A percentile compares a stretch with the other conserved stretches of the same genome.
phyloP scores from a whole-genome alignment of 768 basidiomycete species.

The Pleurotus eryngii region DNA sequence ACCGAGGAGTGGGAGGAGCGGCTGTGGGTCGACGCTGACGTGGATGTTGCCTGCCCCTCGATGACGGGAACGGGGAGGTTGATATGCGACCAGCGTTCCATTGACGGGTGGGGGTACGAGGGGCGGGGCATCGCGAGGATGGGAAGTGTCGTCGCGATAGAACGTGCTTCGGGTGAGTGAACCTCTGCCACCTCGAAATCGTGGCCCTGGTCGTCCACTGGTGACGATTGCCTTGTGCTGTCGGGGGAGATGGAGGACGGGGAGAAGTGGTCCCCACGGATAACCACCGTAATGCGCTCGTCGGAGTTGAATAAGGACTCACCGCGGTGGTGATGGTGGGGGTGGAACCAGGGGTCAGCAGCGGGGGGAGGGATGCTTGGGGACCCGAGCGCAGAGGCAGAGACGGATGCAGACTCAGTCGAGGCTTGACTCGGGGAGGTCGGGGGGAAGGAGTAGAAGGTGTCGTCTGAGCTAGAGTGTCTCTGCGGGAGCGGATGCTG shows the following conservation, averaged over 20 bases:
- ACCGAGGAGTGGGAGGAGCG: not conserved
- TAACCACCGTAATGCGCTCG: conserved; percentile 5
- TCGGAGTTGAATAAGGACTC: conserved; percentile 4
- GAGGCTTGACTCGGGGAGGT: conserved; percentile 1
- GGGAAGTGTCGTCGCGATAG: not conserved
- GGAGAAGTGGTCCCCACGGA: conserved; percentile 4
- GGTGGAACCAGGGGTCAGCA: no score
- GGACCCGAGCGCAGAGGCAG: not conserved
- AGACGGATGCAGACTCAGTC: not conserved
- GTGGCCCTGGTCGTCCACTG: not conserved
- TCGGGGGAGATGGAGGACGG: not conserved
- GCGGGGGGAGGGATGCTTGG: no score
- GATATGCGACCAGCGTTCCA: not conserved
- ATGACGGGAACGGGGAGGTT: not conserved
- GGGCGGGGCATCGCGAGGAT: not conserved
- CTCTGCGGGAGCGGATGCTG: not conserved
- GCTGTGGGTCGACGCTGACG: not conserved
- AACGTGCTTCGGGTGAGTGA: not conserved
- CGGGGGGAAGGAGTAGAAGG: conserved; percentile 2
- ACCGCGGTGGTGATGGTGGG: not conserved
- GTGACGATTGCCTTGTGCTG: not conserved
- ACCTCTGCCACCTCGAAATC: no score
- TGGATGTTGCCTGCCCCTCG: no score
- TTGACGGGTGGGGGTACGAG: not conserved
- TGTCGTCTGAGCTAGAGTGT: not conserved